Evolutionary conservation across 2,329 filamentous ascomycete genomes (phyloP), one percentile per base, ranked within the genome.

Genomic region (Aspergillus intermedius): DNA sequence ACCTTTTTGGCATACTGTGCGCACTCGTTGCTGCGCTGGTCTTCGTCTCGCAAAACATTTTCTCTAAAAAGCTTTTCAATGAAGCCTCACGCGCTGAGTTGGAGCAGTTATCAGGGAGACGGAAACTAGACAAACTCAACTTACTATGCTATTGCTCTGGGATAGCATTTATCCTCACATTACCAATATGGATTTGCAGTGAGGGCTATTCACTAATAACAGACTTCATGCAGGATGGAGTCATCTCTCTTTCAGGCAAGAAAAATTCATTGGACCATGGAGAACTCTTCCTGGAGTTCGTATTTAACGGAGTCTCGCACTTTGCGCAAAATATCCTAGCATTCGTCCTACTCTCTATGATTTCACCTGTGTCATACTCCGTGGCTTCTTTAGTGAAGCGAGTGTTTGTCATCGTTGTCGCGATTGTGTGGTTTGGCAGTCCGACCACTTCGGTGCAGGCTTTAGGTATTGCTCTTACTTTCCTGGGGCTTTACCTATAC

Each of bases 11-110:
- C n/a, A 86, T 98, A 15, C 61, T 91, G 9, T 91, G 91, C 61
- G 91, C 93, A 3, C 84, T 98, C 34, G 75, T 88, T 30, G 91
- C 89, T n/a, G 89, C 93, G 6, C 75, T 97, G 48, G 86, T 97
- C 55, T 98, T 98, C 64, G 93, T 98, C 32, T 93, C 90, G 0
- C 93, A 98, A 65, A 98, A 98, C 65, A 98, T 98, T 49, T 95
- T 96, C 57, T 97, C 91, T 17, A 98, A 98, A 71, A 88, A 89
- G 56, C 82, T 98, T 8, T 98, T 98, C 76, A 98, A 96, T 67
- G 91, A 96, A 64, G 89, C 88, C 5, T 86, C 89, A 5, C 84
- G 84, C 50, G 87, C 88, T 2, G 91, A 96, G 69, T 82, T 84
- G 6, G 88, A 95, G 47, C 80, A 80, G 1, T 68, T 76, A 30